A percentile compares a stretch with the other conserved stretches of the same genome.
Evolutionary conservation across 2,329 filamentous ascomycete genomes (phyloP).

Genomic region (Alternaria sp.): DNA sequence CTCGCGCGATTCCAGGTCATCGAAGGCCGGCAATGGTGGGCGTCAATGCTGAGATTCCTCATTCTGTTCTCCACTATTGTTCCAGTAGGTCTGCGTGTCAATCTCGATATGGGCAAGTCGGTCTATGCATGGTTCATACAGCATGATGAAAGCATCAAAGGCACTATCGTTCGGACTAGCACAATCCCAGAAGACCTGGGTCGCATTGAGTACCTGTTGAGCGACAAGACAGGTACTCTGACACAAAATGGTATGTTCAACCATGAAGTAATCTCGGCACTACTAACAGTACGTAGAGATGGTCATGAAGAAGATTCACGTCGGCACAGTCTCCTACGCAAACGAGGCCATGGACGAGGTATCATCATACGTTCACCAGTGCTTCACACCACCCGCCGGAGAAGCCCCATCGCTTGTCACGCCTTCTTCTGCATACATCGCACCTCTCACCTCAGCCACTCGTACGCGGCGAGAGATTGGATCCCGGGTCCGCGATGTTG

Average conservation of each 20-base stretch:
- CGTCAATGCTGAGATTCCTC: constrained; percentile 97
- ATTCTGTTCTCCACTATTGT: constrained; percentile 99
- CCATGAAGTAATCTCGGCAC: background rate
- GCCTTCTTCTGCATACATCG: constrained; percentile 73
- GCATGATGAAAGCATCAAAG: constrained; percentile 84
- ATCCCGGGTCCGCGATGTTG: constrained; percentile 87
- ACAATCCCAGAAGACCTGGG: constrained; percentile 97
- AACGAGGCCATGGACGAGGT: constrained; percentile 99
- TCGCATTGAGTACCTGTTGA: constrained; percentile 92
- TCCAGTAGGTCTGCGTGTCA: constrained; percentile 93
- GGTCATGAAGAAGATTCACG: constrained; percentile 98
- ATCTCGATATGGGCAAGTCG: constrained; percentile 95
- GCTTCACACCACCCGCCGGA: constrained; percentile 64
- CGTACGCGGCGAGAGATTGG: constrained; percentile 92
- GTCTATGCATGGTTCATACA: constrained; percentile 97
- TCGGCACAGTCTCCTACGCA: constrained; percentile 96
- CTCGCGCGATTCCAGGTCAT: constrained; percentile 78
- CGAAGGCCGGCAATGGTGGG: constrained; percentile 79
- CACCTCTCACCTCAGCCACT: constrained; percentile 69
- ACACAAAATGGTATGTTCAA: constrained; percentile 79
- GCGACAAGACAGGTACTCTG: constrained; percentile 96
- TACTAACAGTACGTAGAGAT: constrained; percentile 66
- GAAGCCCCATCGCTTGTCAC: constrained; percentile 64
- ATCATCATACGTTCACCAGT: constrained; percentile 80
- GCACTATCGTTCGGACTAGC: constrained; percentile 91